Evolutionary conservation across 164 flowering plant species (phyloP).

Genomic region (Chimonanthus salicifolius): DNA sequence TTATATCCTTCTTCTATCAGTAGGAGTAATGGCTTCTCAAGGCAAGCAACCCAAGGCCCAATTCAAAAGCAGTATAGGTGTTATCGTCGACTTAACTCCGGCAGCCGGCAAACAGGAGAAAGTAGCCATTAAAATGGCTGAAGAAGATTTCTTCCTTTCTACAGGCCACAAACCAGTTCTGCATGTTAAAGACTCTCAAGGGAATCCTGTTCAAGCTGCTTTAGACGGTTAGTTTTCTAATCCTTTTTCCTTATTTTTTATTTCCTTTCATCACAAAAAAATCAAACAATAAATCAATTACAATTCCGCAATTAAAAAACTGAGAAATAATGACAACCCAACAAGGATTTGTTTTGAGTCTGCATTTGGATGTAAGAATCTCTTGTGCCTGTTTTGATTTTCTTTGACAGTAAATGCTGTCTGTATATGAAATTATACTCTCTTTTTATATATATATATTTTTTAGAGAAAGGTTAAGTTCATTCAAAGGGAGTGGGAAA

Average conservation of each 20-base stretch:
- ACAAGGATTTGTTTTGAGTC: no score
- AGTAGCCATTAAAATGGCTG: constrained; percentile 36
- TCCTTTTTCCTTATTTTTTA: no score
- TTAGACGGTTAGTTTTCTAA: constrained; percentile 16
- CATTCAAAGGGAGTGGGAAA: no score
- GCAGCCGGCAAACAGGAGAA: constrained; percentile 31
- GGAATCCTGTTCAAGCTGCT: constrained; percentile 24
- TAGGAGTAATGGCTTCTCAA: not conserved
- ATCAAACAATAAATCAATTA: not conserved
- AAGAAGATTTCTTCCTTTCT: constrained; percentile 12
- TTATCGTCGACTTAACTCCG: constrained; percentile 23
- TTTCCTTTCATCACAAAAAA: not conserved
- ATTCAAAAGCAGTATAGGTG: constrained; percentile 20
- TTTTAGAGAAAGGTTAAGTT: no score
- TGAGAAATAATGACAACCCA: not conserved
- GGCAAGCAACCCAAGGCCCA: not conserved
- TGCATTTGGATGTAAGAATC: no score
- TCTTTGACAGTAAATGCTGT: no score
- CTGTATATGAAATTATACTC: no score
- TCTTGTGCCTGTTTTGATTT: no score
- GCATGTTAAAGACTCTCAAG: constrained; percentile 16
- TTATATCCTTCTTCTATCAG: not conserved
- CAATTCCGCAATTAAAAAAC: not conserved
- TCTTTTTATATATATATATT: no score
- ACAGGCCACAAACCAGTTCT: constrained; percentile 14